phyloP scores from a whole-genome alignment of 1,284 basidiomycete species.

The Trichosporon sp. region DNA sequence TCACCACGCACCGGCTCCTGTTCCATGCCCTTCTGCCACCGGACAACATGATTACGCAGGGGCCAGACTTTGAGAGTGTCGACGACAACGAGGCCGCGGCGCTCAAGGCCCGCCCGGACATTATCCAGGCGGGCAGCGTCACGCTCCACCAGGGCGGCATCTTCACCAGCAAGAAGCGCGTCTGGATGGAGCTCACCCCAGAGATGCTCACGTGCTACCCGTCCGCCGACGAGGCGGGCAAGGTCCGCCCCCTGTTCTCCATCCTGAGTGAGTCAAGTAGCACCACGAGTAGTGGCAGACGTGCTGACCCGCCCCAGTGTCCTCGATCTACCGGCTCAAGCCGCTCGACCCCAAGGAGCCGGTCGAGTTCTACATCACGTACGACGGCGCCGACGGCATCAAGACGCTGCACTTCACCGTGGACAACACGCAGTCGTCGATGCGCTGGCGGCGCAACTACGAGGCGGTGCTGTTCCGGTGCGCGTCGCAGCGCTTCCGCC shows the following conservation, averaged over 20 bases:
- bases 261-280: conserved; percentile 54
- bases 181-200: conserved; percentile 61
- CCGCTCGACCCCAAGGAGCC: conserved; percentile 55
- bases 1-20: conserved; percentile 61
- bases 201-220: conserved; percentile 62
- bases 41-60: conserved; percentile 26
- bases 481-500: conserved; percentile 29
- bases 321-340: conserved; percentile 47
- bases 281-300: neutral
- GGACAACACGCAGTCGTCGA: conserved; percentile 58
- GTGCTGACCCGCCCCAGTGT: conserved; percentile 19
- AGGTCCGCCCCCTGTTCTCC: conserved; percentile 56
- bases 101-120: conserved; percentile 18
- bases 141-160: conserved; percentile 53
- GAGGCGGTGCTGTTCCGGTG: conserved; percentile 50
- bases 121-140: conserved; percentile 58
- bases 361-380: conserved; percentile 50
- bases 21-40: conserved; percentile 64
- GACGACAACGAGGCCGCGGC: conserved; percentile 15
- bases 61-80: conserved; percentile 31
- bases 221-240: conserved; percentile 57
- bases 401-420: conserved; percentile 53
- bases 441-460: conserved; percentile 60
- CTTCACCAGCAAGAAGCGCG: conserved; percentile 51
- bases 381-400: conserved; percentile 39